These are phyloP conservation scores for Fagopyrum tataricum DNA, from an alignment of 148 eudicot genomes.

Conservation along the genomic window DNA sequence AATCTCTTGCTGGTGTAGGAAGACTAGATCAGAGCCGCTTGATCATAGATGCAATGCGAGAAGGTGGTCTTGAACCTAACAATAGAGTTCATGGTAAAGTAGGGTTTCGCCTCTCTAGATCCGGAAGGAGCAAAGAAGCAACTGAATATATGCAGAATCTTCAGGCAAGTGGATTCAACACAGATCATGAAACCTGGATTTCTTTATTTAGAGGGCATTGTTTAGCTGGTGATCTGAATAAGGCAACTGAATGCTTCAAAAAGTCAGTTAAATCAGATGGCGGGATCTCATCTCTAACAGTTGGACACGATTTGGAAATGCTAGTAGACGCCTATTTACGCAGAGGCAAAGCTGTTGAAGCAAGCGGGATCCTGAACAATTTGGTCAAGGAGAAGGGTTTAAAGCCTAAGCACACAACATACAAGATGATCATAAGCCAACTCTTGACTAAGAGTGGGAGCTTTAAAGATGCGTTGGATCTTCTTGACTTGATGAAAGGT, in stretches of 20 bases:
- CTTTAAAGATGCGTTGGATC: constrained; percentile 48
- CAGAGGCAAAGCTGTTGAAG: constrained; percentile 45
- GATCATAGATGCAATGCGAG: constrained; percentile 58
- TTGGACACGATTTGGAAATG: constrained; percentile 41
- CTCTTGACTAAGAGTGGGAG: constrained; percentile 40
- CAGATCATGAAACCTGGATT: constrained; percentile 36
- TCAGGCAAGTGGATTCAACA: constrained; percentile 23
- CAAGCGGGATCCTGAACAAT: constrained; percentile 41
- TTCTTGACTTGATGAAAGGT: constrained; percentile 61
- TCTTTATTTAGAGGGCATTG: constrained; percentile 66
- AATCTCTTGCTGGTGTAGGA: constrained; percentile 68
- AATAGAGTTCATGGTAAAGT: constrained; percentile 34
- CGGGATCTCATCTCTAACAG: constrained; percentile 29
- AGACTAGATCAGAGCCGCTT: constrained; percentile 54
- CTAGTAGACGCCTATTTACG: constrained; percentile 50
- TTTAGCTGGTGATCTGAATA: constrained; percentile 42
- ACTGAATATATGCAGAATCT: constrained; percentile 40
- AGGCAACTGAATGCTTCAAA: constrained; percentile 44
- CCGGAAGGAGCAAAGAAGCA: constrained; percentile 41
- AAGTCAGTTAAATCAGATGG: constrained; percentile 47
- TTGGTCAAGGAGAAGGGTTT: constrained; percentile 35
- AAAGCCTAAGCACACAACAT: constrained; percentile 50
- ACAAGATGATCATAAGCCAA: constrained; percentile 47
- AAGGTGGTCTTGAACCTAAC: constrained; percentile 46
- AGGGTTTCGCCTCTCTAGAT: constrained; percentile 51